Conservation (phyloP, 2,329 filamentous ascomycete species). For the Epichloe elymi region DNA sequence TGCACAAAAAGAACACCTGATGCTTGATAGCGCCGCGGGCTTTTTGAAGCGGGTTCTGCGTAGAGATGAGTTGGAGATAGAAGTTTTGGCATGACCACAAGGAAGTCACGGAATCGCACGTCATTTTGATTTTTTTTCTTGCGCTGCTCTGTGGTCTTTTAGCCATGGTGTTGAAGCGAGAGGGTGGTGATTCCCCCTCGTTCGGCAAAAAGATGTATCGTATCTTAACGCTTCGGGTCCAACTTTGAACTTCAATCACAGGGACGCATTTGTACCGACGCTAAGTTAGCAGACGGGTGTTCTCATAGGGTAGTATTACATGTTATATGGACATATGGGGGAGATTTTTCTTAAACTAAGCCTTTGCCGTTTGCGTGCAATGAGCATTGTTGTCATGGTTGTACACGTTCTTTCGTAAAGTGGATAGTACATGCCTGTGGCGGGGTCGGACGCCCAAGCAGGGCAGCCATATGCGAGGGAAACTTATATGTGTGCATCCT, state of each 20-base stretch:
- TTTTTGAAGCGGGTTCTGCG: not conserved
- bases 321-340: not conserved
- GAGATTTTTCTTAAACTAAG: constrained; percentile 1
- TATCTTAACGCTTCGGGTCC: constrained; percentile 41
- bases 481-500: not conserved
- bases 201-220: constrained; percentile 47
- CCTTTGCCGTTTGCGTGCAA: not conserved
- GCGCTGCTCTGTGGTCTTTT: constrained; percentile 48
- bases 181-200: not conserved
- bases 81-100: not conserved
- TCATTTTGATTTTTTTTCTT: constrained; percentile 31
- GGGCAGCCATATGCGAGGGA: not conserved
- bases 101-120: not conserved
- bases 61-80: not conserved
- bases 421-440: not conserved
- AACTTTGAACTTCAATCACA: not conserved
- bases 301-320: not conserved
- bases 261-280: not conserved
- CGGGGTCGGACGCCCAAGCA: not conserved
- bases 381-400: not conserved
- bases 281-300: not conserved
- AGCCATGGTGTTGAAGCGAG: constrained; percentile 28
- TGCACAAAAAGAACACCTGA: constrained; percentile 3
- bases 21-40: constrained; percentile 2
- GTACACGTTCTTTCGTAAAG: not conserved